Conservation (phyloP, 108 stramenopile species). For the Fragilariopsis cylindrus region DNA sequence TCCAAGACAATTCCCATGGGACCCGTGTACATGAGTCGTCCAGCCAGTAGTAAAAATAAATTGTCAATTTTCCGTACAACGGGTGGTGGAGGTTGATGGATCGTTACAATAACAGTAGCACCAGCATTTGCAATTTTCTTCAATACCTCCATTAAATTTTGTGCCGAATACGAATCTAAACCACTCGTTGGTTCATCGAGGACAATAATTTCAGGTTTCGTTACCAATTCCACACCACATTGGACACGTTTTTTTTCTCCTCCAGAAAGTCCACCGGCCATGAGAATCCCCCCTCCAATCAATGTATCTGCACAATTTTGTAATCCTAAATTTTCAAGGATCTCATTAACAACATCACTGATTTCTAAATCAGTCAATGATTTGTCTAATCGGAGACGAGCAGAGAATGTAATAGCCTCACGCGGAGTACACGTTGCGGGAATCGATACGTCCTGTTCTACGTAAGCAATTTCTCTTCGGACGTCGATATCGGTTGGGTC, state of each 20-base stretch:
- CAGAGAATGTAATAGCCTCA: slow-evolving; percentile 76
- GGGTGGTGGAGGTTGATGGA: slow-evolving; percentile 78
- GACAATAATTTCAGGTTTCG: slow-evolving; percentile 56
- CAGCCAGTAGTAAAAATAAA: slow-evolving; percentile 53
- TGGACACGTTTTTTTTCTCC: slow-evolving; percentile 62
- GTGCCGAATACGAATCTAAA: slow-evolving; percentile 65
- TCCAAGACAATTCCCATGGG: slow-evolving; percentile 46
- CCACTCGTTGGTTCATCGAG: slow-evolving; percentile 51
- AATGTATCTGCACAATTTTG: slow-evolving; percentile 56
- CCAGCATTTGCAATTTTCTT: slow-evolving; percentile 66
- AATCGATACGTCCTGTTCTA: slow-evolving; percentile 73
- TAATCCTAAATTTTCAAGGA: slow-evolving; percentile 65
- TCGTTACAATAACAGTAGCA: slow-evolving; percentile 63
- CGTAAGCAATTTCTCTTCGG: slow-evolving; percentile 66
- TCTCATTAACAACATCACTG: slow-evolving; percentile 54
- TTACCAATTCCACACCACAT: slow-evolving; percentile 70
- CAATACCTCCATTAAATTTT: slow-evolving; percentile 57
- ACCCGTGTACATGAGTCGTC: slow-evolving; percentile 54
- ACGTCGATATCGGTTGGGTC: slow-evolving; percentile 46
- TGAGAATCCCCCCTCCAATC: slow-evolving; percentile 57
- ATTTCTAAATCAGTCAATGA: slow-evolving; percentile 51
- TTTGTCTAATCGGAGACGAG: slow-evolving; percentile 57
- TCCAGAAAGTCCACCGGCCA: slow-evolving; percentile 49
- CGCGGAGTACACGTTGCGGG: slow-evolving; percentile 64
- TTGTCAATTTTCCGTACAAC: slow-evolving; percentile 61